A percentile compares a stretch with the other conserved stretches of the same genome.
Conservation (phyloP, 441 rosid genomes). For the Oxalis stricta region DNA sequence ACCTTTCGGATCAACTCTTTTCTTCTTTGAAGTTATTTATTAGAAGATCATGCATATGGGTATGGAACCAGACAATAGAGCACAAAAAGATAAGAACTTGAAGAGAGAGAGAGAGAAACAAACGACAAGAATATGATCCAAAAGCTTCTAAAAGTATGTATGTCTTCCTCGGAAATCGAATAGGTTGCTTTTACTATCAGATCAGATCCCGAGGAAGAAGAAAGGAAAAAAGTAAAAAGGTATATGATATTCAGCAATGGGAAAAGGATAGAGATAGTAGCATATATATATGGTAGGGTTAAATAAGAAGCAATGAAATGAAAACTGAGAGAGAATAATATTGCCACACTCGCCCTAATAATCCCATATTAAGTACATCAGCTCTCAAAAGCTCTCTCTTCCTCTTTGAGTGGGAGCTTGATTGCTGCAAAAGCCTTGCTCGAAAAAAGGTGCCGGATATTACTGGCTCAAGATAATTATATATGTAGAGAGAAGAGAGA, state of each 20-base stretch:
- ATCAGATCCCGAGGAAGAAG: constrained; percentile 42
- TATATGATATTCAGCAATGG: constrained; percentile 18
- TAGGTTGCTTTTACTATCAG: constrained; percentile 14
- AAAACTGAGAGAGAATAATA: constrained; percentile 11
- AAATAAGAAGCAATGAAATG: constrained; percentile 32
- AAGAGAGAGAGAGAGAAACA: constrained; percentile 1
- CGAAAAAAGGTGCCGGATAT: constrained; percentile 26
- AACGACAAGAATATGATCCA: background rate
- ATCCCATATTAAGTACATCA: too few species aligned
- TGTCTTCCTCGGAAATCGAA: constrained; percentile 42
- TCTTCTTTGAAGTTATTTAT: constrained; percentile 7
- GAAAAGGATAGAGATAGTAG: too few species aligned
- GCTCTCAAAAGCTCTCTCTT: constrained; percentile 9
- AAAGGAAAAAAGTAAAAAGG: constrained; percentile 10
- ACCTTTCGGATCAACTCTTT: constrained; percentile 10
- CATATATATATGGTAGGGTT: constrained; percentile 53
- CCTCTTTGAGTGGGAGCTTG: constrained; percentile 31
- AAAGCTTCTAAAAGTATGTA: constrained; percentile 8
- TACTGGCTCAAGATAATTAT: too few species aligned
- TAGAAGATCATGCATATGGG: constrained; percentile 3
- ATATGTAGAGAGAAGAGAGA: too few species aligned
- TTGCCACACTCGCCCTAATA: constrained; percentile 49
- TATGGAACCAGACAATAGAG: constrained; percentile 19
- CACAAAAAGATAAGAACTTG: constrained; percentile 6
- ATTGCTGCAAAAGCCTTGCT: constrained; percentile 65